These are phyloP conservation scores for Exophiala bonariae DNA, from an alignment of 2,329 filamentous ascomycete species.

Conservation along the genomic window DNA sequence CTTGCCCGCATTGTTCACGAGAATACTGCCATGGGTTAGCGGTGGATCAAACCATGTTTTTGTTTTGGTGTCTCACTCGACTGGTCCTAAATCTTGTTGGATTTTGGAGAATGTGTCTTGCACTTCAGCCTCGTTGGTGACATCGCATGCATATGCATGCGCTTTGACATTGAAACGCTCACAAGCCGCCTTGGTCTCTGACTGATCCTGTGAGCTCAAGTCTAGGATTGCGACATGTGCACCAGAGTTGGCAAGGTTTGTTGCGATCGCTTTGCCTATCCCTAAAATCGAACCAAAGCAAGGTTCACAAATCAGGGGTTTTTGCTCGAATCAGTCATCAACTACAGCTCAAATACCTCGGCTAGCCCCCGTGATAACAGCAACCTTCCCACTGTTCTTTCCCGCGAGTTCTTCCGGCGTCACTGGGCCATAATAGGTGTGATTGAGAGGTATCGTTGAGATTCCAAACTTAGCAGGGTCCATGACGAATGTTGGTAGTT, in stretches of 20 bases:
- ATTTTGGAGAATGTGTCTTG: slow-evolving; percentile 1
- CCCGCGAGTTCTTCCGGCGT: neutral
- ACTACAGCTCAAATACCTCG: slow-evolving; percentile 40
- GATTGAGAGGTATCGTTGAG: slow-evolving; percentile 1
- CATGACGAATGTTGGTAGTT: too few relatives aligned
- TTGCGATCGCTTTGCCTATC: slow-evolving; percentile 22
- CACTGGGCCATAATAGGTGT: neutral
- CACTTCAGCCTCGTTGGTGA: slow-evolving; percentile 24
- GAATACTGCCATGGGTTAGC: slow-evolving; percentile 10
- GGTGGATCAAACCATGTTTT: too few relatives aligned
- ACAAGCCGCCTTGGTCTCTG: slow-evolving; percentile 11
- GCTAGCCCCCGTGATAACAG: slow-evolving; percentile 39
- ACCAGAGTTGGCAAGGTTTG: slow-evolving; percentile 22
- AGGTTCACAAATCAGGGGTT: too few relatives aligned
- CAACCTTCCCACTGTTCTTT: slow-evolving; percentile 32
- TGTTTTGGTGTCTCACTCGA: neutral
- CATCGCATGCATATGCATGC: slow-evolving; percentile 20
- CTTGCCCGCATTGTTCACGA: slow-evolving; percentile 31
- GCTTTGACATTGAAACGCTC: slow-evolving; percentile 13
- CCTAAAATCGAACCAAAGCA: neutral
- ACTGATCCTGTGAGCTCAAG: slow-evolving; percentile 13
- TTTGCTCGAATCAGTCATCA: too few relatives aligned
- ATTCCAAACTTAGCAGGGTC: slow-evolving; percentile 3
- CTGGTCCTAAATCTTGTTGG: slow-evolving; percentile 1
- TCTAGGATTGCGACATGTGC: slow-evolving; percentile 26